A percentile compares a stretch with the other conserved stretches of the same genome.
phyloP scores from a whole-genome alignment of 352 stramenopile genomes.

The Globisporangium emineosum region DNA sequence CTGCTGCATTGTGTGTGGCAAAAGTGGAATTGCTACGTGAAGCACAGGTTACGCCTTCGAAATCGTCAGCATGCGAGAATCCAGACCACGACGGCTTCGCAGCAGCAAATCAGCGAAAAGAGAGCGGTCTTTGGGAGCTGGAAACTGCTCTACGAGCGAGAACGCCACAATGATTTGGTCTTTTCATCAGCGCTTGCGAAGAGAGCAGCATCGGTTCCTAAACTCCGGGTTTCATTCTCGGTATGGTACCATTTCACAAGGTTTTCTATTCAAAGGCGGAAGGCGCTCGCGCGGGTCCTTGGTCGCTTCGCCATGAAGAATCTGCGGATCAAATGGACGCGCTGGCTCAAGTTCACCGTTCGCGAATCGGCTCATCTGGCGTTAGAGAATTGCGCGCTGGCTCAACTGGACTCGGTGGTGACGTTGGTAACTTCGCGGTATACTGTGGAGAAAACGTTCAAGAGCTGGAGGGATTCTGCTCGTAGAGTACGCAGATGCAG shows the following conservation, averaged over 20 bases:
- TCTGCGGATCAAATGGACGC: not conserved
- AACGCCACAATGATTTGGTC: not conserved
- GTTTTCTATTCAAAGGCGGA: not conserved
- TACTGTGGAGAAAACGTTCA: not conserved
- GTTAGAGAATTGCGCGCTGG: not conserved
- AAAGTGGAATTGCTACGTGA: constrained; percentile 2
- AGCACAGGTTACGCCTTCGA: not conserved
- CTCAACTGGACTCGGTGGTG: not conserved
- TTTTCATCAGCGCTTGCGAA: not conserved
- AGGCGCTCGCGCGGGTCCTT: not conserved
- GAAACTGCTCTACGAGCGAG: not conserved
- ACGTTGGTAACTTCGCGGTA: not conserved
- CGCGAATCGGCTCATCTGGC: not conserved
- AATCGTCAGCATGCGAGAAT: constrained; percentile 3
- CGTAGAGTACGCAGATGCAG: not conserved
- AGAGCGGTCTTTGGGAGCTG: not conserved
- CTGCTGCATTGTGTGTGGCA: not conserved
- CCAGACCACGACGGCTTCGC: not conserved
- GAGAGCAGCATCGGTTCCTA: not conserved
- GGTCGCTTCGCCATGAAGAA: not conserved
- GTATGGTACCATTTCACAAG: not conserved
- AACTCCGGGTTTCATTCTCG: not conserved
- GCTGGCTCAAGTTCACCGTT: not conserved
- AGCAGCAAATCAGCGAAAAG: not conserved
- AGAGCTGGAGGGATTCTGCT: not conserved